Base-by-base conservation (phyloP, 2,329 filamentous ascomycete genomes). In the Beauveria bassiana region DNA sequence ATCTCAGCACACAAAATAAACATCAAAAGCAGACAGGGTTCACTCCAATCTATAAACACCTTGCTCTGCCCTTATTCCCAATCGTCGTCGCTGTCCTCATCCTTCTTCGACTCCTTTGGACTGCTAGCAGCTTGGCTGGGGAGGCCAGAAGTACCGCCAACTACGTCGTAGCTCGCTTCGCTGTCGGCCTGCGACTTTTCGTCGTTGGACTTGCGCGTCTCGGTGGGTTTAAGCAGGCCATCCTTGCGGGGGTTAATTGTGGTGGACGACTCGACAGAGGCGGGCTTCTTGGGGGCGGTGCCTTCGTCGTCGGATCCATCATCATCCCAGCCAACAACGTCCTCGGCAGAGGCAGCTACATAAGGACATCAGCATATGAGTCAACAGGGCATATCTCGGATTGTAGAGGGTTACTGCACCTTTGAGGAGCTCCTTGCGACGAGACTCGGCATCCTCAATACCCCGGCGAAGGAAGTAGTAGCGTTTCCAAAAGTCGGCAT, bases 401-500 rank as follows among this genome's bases (percentile, higher is more conserved):
- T 12, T 46, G 40, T 26, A 10, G 16, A 14, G 31, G 10, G 46
- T 38, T 24, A 60, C 74, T 82, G 65, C 79, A 96, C 93, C 93
- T 76, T 96, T 96, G 24, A 99, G 79, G 61, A 99, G 82, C 73
- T 99, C 95, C 68, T 89, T 87, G 73, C 95, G 83, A 73, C 91
- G 86, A 69, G 89, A 87, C 77, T 99, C 95, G 62, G 96, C 93
- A 28, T 90, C 93, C 78, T 98, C 93, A 65, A 99, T 89, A 18
- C 95, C 91, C 70, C 96, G 89, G 69, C 93, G 83, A 65, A 98
- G 77, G 78, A 96, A 99, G 73, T 98, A 98, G 75, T 99, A 99
- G 61, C 95, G 83, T 71, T 84, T 89, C 93, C 95, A 99, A 73
- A 99, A 99, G 58, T 89, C 84, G 58, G 80, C 82, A 70, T 99